Percentiles rank a stretch among this genome's conserved stretches.
Evolutionary conservation across 768 basidiomycete genomes (phyloP).

Genomic region (Amanita subjunquillea): DNA sequence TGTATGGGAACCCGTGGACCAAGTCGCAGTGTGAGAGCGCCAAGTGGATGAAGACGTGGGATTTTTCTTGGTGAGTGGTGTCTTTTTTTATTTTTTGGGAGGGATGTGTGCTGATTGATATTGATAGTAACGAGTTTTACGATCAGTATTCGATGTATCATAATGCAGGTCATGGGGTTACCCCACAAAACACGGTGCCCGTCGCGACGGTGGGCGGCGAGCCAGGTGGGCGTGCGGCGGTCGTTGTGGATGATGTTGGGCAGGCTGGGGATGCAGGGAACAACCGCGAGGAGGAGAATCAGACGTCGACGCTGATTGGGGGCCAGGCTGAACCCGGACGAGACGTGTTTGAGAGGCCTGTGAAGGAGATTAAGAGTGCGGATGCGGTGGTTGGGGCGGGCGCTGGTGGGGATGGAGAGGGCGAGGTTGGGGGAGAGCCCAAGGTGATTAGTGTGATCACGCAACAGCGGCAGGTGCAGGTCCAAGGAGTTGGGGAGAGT

Average conservation of each 20-base stretch:
- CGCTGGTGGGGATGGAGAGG: constrained; percentile 5
- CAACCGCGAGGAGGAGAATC: constrained; percentile 11
- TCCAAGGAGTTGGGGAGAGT: background rate
- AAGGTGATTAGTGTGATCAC: constrained; percentile 23
- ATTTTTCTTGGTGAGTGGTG: constrained; percentile 71
- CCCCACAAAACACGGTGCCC: constrained; percentile 23
- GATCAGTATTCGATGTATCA: constrained; percentile 57
- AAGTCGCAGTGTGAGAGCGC: constrained; percentile 62
- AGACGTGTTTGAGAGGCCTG: constrained; percentile 52
- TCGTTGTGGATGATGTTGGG: constrained; percentile 40
- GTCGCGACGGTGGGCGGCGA: constrained; percentile 42
- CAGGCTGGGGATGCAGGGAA: constrained; percentile 6
- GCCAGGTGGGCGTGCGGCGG: constrained; percentile 40
- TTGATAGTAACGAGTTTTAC: constrained; percentile 54
- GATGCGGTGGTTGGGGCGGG: constrained; percentile 9
- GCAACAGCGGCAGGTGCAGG: background rate
- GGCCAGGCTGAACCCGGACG: constrained; percentile 63
- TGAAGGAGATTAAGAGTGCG: constrained; percentile 37
- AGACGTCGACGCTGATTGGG: constrained; percentile 26
- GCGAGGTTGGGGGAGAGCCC: constrained; percentile 12
- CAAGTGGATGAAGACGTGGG: constrained; percentile 91
- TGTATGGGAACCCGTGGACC: constrained; percentile 86
- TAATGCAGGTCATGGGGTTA: constrained; percentile 23
- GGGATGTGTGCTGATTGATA: background rate
- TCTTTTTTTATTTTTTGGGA: background rate